Evolutionary conservation across 257 asterid genomes (phyloP).

Genomic region (Primulina tabacum): DNA sequence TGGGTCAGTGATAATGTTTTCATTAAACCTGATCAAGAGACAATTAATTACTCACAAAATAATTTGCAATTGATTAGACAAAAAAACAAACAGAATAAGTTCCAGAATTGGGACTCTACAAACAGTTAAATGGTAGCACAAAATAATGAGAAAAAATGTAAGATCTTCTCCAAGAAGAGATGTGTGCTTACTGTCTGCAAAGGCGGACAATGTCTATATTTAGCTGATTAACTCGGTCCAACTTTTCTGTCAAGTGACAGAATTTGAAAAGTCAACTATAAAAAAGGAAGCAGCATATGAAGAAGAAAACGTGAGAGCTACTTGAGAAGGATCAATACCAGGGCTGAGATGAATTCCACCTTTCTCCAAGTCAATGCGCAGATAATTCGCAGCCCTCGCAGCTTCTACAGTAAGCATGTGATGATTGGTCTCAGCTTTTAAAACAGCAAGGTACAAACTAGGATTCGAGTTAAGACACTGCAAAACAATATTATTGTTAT

Average conservation of each 20-base stretch:
- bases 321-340: constrained; percentile 45
- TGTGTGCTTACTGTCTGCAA: constrained; percentile 74
- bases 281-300: constrained; percentile 5
- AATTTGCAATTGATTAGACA: constrained; percentile 20
- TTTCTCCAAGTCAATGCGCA: constrained; percentile 83
- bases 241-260: constrained; percentile 54
- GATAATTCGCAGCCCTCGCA: constrained; percentile 63
- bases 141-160: constrained; percentile 3
- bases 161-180: constrained; percentile 10
- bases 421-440: constrained; percentile 69
- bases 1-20: constrained; percentile 82
- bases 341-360: constrained; percentile 91
- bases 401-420: constrained; percentile 79
- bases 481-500: constrained; percentile 27
- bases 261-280: constrained; percentile 17
- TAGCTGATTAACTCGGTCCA: constrained; percentile 67
- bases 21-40: constrained; percentile 69
- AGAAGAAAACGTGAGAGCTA: constrained; percentile 13
- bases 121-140: neutral
- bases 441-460: constrained; percentile 66
- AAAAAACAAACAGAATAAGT: neutral
- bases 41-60: constrained; percentile 26
- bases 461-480: constrained; percentile 82
- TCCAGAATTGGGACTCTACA: too few species aligned
- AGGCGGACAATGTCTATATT: constrained; percentile 67